Conservation (phyloP, 352 stramenopile species). For the Phytophthora hybrid region DNA sequence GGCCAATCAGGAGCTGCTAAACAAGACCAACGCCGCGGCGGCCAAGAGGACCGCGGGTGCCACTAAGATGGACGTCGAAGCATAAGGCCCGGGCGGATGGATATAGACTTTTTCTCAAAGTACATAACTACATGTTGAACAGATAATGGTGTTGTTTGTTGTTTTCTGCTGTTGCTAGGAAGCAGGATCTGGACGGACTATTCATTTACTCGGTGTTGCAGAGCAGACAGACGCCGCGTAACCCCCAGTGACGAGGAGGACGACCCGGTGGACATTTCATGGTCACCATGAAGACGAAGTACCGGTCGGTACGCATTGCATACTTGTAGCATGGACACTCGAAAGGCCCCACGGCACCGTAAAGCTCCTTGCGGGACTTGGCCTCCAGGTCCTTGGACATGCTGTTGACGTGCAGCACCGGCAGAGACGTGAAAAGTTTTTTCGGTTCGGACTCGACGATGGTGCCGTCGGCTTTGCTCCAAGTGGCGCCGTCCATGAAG, state of each 20-base stretch:
- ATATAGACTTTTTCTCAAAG: slow-evolving; percentile 1
- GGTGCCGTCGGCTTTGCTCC: slow-evolving; percentile 93
- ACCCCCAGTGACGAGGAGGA: slow-evolving; percentile 93
- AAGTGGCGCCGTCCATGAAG: slow-evolving; percentile 97
- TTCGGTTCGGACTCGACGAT: slow-evolving; percentile 98
- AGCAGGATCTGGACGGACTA: neutral
- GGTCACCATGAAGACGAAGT: slow-evolving; percentile 97
- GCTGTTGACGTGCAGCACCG: slow-evolving; percentile 96
- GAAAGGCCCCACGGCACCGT: slow-evolving; percentile 93
- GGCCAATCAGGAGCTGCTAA: slow-evolving; percentile 67
- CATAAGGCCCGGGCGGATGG: slow-evolving; percentile 1
- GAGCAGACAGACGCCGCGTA: slow-evolving; percentile 94
- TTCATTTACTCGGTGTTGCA: slow-evolving; percentile 93
- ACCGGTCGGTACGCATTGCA: slow-evolving; percentile 93
- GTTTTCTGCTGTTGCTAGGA: neutral
- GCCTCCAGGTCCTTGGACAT: slow-evolving; percentile 94
- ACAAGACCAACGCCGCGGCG: slow-evolving; percentile 45
- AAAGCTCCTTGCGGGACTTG: slow-evolving; percentile 94
- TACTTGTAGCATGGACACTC: slow-evolving; percentile 99
- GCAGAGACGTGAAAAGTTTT: slow-evolving; percentile 96
- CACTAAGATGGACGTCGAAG: slow-evolving; percentile 56
- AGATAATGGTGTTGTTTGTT: neutral
- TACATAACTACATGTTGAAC: slow-evolving; percentile 33
- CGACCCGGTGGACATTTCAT: slow-evolving; percentile 92
- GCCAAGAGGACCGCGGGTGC: slow-evolving; percentile 32